Evolutionary conservation across 1,284 basidiomycete genomes (phyloP), one percentile per base, ranked within the genome.

Genomic region (Cutaneotrichosporon dermatis): DNA sequence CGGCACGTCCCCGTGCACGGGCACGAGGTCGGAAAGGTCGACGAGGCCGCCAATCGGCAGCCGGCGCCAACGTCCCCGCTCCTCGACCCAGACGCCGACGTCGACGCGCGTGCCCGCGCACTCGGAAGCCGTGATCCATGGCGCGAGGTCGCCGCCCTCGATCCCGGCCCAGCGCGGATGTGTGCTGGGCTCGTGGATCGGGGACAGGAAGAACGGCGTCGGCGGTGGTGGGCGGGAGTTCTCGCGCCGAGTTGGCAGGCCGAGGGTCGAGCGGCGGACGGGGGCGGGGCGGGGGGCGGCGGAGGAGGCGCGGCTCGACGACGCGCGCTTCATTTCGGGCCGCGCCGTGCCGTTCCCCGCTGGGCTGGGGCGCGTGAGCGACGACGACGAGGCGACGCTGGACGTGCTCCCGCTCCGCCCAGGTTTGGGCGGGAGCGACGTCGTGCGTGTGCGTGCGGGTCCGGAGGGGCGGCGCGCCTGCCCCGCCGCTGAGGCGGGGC

Each of bases 181-280:
- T 0, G 73, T 74, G 1, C 75, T 75, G 1, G 74, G 73, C 2
- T 51, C 55, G 59, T 79, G 76, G 2, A 77, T 69, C 0, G 72
- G 65, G 0, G 77, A 78, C 53, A 79, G 68, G 65, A 70, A 79
- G 66, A 79, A 79, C 9, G 78, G 77, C 25, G 25, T 25, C 25
- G 13, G 72, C 58, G 13, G 41, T 15, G 3, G 45, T 39, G 1
- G 60, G 15, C 11, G 35, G 7, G 50, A 6, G 25, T 45, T 16
- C 12, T 35, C 15, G 50, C 34, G 9, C 15, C 33, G 33, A 10
- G 49, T 25, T 4, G 56, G 51, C 4, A 57, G 37, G 8, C 57
- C 59, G 8, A 61, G 55, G 11, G 62, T 64, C 46, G 59, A 59
- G 2, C 62, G 40, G 3, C 62, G 62, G 1, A 54, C 15, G 0